Conservation (phyloP, 1,284 basidiomycete genomes). For the Spongispora temasekensis region DNA sequence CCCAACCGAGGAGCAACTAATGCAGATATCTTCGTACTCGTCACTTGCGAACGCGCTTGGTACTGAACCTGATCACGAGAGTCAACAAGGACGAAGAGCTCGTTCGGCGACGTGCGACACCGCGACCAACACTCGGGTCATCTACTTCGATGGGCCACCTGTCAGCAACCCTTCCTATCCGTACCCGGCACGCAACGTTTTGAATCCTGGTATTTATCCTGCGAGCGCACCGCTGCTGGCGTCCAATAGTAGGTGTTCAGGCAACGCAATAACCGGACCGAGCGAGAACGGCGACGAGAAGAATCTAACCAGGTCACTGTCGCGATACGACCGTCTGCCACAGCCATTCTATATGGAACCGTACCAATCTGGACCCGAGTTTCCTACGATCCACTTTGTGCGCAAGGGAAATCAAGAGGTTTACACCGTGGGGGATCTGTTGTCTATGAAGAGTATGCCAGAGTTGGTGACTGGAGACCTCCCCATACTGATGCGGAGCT, state of each 20-base stretch:
- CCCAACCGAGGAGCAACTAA: conserved; percentile 21
- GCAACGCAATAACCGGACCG: neutral
- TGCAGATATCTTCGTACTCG: conserved; percentile 24
- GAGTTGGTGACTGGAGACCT: conserved; percentile 19
- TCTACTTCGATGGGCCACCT: conserved; percentile 21
- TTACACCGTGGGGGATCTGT: conserved; percentile 25
- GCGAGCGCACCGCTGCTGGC: conserved; percentile 6
- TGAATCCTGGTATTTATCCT: conserved; percentile 23
- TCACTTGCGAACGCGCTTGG: conserved; percentile 26
- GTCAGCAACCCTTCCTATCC: conserved; percentile 27
- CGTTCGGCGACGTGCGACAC: conserved; percentile 4
- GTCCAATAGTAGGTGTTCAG: conserved; percentile 7
- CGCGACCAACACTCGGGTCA: conserved; percentile 8
- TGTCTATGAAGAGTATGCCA: conserved; percentile 23
- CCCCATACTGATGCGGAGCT: conserved; percentile 16
- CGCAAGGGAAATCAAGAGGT: conserved; percentile 14
- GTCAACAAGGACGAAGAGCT: neutral
- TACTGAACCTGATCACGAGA: conserved; percentile 11
- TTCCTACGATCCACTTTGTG: conserved; percentile 22
- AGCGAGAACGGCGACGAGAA: conserved; percentile 8
- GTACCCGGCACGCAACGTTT: conserved; percentile 30
- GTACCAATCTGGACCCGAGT: conserved; percentile 7
- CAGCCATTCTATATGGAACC: conserved; percentile 12
- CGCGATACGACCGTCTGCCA: conserved; percentile 19
- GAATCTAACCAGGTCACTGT: conserved; percentile 1